phyloP scores from a whole-genome alignment of 2,329 filamentous ascomycete genomes.

The Penicillium verrucosum region DNA sequence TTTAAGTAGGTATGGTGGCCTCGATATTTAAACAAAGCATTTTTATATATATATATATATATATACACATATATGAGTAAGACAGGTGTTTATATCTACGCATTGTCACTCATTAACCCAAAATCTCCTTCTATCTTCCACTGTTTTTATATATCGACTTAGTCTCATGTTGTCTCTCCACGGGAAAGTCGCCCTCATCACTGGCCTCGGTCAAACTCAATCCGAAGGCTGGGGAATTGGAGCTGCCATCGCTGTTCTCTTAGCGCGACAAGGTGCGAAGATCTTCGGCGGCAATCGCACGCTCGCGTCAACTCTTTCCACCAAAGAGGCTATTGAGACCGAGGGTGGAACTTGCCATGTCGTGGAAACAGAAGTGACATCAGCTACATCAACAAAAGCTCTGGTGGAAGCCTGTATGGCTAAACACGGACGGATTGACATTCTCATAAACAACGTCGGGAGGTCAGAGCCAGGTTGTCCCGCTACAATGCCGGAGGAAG shows the following conservation, averaged over 20 bases:
- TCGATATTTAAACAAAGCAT: background rate
- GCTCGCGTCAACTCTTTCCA: too few species aligned
- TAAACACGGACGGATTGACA: conserved; percentile 56
- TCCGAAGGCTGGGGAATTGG: conserved; percentile 50
- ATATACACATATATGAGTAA: background rate
- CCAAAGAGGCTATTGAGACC: conserved; percentile 38
- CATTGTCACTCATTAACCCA: too few species aligned
- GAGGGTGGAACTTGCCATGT: conserved; percentile 38
- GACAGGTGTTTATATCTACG: background rate
- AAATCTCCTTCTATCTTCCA: background rate
- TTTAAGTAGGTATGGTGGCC: too few species aligned
- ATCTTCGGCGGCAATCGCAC: too few species aligned
- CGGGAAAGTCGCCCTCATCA: conserved; percentile 26
- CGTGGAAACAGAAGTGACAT: conserved; percentile 52
- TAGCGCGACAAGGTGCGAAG: conserved; percentile 30
- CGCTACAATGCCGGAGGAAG: conserved; percentile 47
- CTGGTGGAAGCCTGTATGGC: conserved; percentile 53
- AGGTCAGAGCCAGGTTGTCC: conserved; percentile 54
- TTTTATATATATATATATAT: background rate
- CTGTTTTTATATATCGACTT: background rate
- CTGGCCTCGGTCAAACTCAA: conserved; percentile 37
- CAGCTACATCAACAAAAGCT: conserved; percentile 49
- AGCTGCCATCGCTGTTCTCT: conserved; percentile 48
- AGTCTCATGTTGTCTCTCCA: background rate
- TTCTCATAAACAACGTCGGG: conserved; percentile 61